A percentile compares a stretch with the other conserved stretches of the same genome.
Evolutionary conservation across 345 rosid genomes (phyloP).

Genomic region (Eucalyptus regnans): DNA sequence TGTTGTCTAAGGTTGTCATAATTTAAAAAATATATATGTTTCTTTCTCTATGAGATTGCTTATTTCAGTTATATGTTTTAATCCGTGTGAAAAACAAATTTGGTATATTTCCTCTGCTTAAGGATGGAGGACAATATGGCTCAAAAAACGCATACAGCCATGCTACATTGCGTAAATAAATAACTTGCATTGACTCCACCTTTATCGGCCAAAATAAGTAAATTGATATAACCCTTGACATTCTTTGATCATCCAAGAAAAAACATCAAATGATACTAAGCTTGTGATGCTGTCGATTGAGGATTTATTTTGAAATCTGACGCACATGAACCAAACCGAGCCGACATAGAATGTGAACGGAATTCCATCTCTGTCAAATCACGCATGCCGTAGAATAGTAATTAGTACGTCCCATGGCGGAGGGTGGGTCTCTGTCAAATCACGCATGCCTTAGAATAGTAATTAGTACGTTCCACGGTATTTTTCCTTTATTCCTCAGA

Average conservation of each 20-base stretch:
- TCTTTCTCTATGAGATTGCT: neutral
- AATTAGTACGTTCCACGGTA: neutral
- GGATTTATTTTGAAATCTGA: no score
- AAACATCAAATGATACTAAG: neutral
- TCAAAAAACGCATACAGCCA: neutral
- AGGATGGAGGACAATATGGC: neutral
- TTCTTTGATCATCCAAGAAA: neutral
- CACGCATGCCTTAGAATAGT: neutral
- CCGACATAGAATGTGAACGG: no score
- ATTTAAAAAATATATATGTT: neutral
- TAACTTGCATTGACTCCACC: neutral
- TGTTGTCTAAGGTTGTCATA: no score
- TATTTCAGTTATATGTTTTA: neutral
- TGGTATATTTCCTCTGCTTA: neutral
- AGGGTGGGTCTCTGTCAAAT: no score
- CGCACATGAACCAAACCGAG: neutral
- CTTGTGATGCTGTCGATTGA: neutral
- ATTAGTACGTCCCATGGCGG: neutral
- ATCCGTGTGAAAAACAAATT: neutral
- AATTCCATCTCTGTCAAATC: no score
- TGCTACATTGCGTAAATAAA: neutral
- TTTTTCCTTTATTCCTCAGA: neutral
- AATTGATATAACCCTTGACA: neutral
- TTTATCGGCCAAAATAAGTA: accelerated
- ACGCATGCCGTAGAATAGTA: neutral